These are phyloP conservation scores for Teunomyces funiuensis DNA, from an alignment of 805 yeast genomes.

Conservation along the genomic window DNA sequence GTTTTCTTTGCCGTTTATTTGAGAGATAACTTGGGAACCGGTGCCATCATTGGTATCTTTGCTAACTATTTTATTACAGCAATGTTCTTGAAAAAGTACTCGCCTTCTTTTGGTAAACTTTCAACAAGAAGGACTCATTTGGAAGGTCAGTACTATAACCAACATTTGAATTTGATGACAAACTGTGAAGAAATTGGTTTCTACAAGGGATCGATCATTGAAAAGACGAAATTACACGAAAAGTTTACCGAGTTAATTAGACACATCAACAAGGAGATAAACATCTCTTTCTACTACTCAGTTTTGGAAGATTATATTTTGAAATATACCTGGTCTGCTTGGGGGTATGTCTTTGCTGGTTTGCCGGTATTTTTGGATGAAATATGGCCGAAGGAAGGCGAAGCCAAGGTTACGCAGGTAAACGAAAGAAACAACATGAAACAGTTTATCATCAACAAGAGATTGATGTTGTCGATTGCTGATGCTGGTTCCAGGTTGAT, in stretches of 20 bases:
- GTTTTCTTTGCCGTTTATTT: conserved; percentile 81
- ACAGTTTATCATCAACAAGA: conserved; percentile 84
- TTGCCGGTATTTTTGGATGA: conserved; percentile 78
- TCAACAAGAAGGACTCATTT: conserved; percentile 71
- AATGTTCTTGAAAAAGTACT: conserved; percentile 60
- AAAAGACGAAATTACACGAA: conserved; percentile 60
- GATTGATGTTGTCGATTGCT: conserved; percentile 85
- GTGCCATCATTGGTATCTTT: conserved; percentile 82
- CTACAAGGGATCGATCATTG: conserved; percentile 83
- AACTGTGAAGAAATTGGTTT: conserved; percentile 94
- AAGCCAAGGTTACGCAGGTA: conserved; percentile 18
- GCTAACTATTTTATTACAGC: conserved; percentile 82
- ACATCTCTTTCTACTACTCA: conserved; percentile 64
- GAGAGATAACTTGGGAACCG: conserved; percentile 79
- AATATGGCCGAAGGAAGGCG: conserved; percentile 23
- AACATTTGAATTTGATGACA: conserved; percentile 79
- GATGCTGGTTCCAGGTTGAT: conserved; percentile 94
- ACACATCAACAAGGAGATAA: conserved; percentile 55
- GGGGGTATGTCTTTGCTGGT: conserved; percentile 90
- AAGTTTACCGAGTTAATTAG: conserved; percentile 56
- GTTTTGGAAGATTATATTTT: conserved; percentile 81
- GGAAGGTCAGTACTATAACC: conserved; percentile 87
- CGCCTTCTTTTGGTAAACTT: conserved; percentile 84
- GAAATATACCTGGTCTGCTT: conserved; percentile 92
- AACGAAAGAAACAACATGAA: conserved; percentile 68